Evolutionary conservation across 1,284 basidiomycete species (phyloP).

Genomic region (Cutaneotrichosporon dermatis): DNA sequence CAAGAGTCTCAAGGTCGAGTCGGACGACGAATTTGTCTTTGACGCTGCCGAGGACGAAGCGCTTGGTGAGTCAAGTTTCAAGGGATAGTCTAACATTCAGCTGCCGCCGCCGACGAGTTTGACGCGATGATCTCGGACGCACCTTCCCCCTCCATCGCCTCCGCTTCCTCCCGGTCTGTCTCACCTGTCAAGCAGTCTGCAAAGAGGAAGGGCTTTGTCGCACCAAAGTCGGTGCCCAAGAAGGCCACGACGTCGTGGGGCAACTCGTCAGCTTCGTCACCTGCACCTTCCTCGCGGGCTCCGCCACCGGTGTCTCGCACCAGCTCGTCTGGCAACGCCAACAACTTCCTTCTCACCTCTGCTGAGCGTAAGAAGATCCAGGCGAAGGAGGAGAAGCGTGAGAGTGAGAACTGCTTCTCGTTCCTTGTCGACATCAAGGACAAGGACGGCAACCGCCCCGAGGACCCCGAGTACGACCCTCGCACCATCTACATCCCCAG

Average conservation of each 20-base stretch:
- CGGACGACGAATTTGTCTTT: conserved; percentile 42
- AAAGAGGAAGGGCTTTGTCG: conserved; percentile 19
- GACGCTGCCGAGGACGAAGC: conserved; percentile 42
- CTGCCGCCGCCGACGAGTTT: conserved; percentile 38
- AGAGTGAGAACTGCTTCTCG: conserved; percentile 71
- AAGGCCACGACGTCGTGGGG: conserved; percentile 21
- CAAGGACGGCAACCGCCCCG: conserved; percentile 78
- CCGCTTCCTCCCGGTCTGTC: conserved; percentile 29
- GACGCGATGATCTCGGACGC: conserved; percentile 27
- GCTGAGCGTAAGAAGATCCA: conserved; percentile 74
- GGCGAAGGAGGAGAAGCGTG: conserved; percentile 76
- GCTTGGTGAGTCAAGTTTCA: conserved; percentile 28
- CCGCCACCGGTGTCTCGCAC: conserved; percentile 10
- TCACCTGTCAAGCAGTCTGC: conserved; percentile 21
- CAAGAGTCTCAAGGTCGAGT: conserved; percentile 39
- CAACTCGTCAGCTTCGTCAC: conserved; percentile 1
- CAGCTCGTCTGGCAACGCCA: conserved; percentile 2
- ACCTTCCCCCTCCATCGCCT: conserved; percentile 27
- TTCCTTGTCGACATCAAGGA: conserved; percentile 62
- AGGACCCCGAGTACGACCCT: conserved; percentile 81
- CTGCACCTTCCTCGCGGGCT: conserved; percentile 1
- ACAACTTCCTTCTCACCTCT: conserved; percentile 65
- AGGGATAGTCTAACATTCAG: conserved; percentile 11
- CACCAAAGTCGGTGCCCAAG: conserved; percentile 24
- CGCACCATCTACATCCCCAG: conserved; percentile 80